Evolutionary conservation across 2,329 filamentous ascomycete species (phyloP).

Genomic region (Bipolaris bicolor): DNA sequence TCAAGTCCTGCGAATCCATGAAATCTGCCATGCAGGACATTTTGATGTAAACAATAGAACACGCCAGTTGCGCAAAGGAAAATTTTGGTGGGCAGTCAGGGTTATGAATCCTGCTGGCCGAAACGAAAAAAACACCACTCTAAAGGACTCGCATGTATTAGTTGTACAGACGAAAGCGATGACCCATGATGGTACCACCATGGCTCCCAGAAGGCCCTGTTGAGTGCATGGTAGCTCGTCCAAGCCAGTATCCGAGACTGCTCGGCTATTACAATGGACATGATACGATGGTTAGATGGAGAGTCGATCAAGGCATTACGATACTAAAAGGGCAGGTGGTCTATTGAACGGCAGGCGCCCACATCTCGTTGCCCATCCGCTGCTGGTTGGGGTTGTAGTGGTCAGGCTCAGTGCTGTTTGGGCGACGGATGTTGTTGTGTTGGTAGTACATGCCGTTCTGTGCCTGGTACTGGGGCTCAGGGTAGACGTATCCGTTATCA

Average conservation of each 20-base stretch:
- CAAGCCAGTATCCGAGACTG: not conserved
- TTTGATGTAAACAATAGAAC: conserved; percentile 32
- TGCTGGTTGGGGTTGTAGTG: conserved; percentile 56
- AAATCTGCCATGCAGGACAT: conserved; percentile 37
- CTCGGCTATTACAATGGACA: conserved; percentile 7
- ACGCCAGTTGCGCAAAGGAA: conserved; percentile 35
- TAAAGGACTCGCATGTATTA: conserved; percentile 41
- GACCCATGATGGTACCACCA: conserved; percentile 1
- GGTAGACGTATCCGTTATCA: conserved; percentile 79
- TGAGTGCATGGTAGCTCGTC: not conserved
- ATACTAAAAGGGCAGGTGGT: conserved; percentile 4
- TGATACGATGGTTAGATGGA: conserved; percentile 1
- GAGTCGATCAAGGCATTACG: conserved; percentile 4
- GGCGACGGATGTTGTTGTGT: conserved; percentile 71
- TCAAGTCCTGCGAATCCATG: conserved; percentile 30
- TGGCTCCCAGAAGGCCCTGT: not conserved
- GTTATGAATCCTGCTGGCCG: conserved; percentile 48
- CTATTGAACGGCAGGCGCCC: conserved; percentile 53
- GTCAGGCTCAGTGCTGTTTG: conserved; percentile 72
- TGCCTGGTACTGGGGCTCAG: conserved; percentile 70
- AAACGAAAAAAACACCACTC: conserved; percentile 48
- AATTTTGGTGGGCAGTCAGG: conserved; percentile 48
- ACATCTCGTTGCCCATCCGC: conserved; percentile 48
- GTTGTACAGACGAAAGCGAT: conserved; percentile 37
- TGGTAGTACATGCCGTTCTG: conserved; percentile 72